phyloP scores from a whole-genome alignment of 768 basidiomycete genomes.

The Mycena galericulata region DNA sequence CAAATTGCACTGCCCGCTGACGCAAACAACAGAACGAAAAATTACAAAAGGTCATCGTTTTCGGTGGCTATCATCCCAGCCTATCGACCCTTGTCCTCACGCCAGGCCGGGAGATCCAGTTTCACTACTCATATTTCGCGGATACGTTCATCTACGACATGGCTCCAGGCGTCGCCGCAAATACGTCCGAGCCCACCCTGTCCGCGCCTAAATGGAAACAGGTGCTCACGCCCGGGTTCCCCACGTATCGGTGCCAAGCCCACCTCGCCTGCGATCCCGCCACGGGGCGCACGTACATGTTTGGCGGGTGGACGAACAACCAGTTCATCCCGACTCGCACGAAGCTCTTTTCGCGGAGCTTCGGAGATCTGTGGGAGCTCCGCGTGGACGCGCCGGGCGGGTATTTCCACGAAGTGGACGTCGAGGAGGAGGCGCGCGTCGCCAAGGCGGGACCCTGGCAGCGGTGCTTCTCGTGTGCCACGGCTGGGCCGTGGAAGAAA shows the following conservation, averaged over 20 bases:
- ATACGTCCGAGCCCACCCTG: neutral
- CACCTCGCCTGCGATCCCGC: conserved; percentile 48
- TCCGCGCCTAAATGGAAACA: conserved; percentile 48
- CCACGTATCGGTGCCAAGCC: conserved; percentile 54
- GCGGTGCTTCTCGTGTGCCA: conserved; percentile 52
- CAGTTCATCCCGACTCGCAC: conserved; percentile 48
- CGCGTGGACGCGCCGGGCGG: neutral
- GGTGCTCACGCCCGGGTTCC: conserved; percentile 54
- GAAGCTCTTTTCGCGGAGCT: conserved; percentile 42
- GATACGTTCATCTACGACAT: conserved; percentile 53
- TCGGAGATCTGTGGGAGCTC: conserved; percentile 52
- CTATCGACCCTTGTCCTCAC: conserved; percentile 37
- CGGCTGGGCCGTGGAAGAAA: conserved; percentile 51
- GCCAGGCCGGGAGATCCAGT: conserved; percentile 23
- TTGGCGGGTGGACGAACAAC: conserved; percentile 55
- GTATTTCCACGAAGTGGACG: conserved; percentile 44
- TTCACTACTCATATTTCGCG: conserved; percentile 53
- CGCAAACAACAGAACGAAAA: conserved; percentile 9
- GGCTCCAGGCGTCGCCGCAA: neutral
- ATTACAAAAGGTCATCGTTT: conserved; percentile 50
- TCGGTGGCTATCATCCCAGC: conserved; percentile 53
- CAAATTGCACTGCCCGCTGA: neutral
- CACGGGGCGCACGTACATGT: conserved; percentile 53
- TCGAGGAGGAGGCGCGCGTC: conserved; percentile 50
- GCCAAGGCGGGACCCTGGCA: conserved; percentile 54